Evolutionary conservation across 2,329 filamentous ascomycete species (phyloP).

Genomic region (Calycina marina): DNA sequence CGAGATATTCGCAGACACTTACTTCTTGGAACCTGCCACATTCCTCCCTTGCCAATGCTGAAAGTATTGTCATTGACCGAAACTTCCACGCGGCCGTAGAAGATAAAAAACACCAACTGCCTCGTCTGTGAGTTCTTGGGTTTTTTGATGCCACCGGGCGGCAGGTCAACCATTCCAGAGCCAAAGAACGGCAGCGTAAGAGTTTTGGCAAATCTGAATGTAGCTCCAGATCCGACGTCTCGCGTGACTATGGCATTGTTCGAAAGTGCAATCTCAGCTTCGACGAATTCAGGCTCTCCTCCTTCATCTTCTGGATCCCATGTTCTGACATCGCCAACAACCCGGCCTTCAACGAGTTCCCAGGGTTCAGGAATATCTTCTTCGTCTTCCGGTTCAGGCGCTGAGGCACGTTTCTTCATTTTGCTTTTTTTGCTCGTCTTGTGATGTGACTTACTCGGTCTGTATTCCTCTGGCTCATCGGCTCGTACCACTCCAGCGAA

Average conservation of each 20-base stretch:
- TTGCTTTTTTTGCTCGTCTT: conserved; percentile 18
- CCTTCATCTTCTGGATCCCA: conserved; percentile 49
- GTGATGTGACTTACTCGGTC: conserved; percentile 8
- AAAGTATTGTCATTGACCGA: conserved; percentile 64
- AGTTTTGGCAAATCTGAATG: conserved; percentile 82
- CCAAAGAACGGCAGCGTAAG: conserved; percentile 76
- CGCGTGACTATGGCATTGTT: conserved; percentile 37
- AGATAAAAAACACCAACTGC: conserved; percentile 94
- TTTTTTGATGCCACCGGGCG: conserved; percentile 68
- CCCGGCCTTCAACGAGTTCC: conserved; percentile 51
- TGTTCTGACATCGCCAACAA: conserved; percentile 46
- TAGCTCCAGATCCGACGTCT: conserved; percentile 42
- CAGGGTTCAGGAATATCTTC: conserved; percentile 50
- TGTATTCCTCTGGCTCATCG: conserved; percentile 39
- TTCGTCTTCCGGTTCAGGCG: conserved; percentile 25
- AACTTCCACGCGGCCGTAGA: conserved; percentile 68
- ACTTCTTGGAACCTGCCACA: conserved; percentile 95
- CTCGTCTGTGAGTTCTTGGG: conserved; percentile 89
- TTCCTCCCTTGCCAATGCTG: conserved; percentile 71
- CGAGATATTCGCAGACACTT: conserved; percentile 23
- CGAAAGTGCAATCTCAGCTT: conserved; percentile 37
- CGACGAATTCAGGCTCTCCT: conserved; percentile 37
- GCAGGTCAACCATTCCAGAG: conserved; percentile 77
- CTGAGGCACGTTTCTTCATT: conserved; percentile 12
- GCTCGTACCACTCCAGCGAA: conserved; percentile 68